A percentile compares a stretch with the other conserved stretches of the same genome.
These are phyloP conservation scores for Alliaria petiolata DNA, from an alignment of 345 rosid species.

Conservation along the genomic window DNA sequence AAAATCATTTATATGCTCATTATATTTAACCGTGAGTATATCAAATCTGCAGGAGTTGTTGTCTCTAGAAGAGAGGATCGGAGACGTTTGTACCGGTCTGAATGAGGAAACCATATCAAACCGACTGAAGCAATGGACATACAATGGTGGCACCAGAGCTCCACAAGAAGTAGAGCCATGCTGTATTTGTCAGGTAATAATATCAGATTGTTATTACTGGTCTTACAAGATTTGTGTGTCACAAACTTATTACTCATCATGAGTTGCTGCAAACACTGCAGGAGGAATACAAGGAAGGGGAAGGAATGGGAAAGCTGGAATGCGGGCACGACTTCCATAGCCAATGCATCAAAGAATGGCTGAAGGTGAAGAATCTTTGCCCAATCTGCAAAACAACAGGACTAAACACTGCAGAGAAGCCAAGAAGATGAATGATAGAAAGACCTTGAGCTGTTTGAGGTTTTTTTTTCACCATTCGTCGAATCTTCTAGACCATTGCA, in stretches of 20 bases:
- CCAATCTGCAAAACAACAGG: slow-evolving; percentile 86
- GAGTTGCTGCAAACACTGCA: slow-evolving; percentile 14
- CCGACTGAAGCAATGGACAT: slow-evolving; percentile 46
- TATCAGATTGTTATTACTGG: neutral
- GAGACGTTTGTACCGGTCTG: slow-evolving; percentile 84
- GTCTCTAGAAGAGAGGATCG: slow-evolving; percentile 87
- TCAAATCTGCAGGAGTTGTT: slow-evolving; percentile 59
- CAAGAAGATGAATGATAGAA: neutral
- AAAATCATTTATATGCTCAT: neutral
- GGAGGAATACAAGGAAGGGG: slow-evolving; percentile 73
- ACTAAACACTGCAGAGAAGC: slow-evolving; percentile 39
- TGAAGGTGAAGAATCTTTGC: slow-evolving; percentile 76
- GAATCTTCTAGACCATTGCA: slow-evolving; percentile 6
- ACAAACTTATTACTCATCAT: neutral
- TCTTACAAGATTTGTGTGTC: neutral
- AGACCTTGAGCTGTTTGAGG: neutral
- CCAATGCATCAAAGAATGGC: slow-evolving; percentile 71
- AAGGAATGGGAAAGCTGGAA: slow-evolving; percentile 64
- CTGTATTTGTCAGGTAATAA: slow-evolving; percentile 76
- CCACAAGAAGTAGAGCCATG: slow-evolving; percentile 73
- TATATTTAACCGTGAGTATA: neutral
- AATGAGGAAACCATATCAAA: slow-evolving; percentile 58
- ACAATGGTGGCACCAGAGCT: slow-evolving; percentile 2
- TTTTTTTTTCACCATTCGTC: slow-evolving; percentile 12
- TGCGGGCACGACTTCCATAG: slow-evolving; percentile 80